Percentiles rank a stretch among this genome's conserved stretches.
Evolutionary conservation across 73 alveolate species (phyloP).

Genomic region (Paramecium tetraurelia): DNA sequence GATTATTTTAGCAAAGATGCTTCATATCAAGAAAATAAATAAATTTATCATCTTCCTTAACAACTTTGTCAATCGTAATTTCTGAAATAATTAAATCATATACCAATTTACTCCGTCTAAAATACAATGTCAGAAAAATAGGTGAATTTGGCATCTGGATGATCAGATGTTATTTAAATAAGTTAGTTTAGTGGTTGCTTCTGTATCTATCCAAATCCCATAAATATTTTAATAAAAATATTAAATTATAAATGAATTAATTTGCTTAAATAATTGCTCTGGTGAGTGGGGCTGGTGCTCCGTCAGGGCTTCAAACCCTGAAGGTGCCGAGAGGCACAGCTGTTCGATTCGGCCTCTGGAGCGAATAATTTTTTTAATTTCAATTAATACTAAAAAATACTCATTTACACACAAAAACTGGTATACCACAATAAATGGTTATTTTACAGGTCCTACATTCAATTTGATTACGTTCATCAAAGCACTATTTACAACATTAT

Average conservation of each 20-base stretch:
- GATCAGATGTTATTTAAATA: background rate
- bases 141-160: background rate
- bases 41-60: background rate
- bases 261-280: background rate
- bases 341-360: conserved; percentile 54
- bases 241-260: background rate
- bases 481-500: background rate
- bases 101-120: background rate
- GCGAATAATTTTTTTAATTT: background rate
- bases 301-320: conserved; percentile 56
- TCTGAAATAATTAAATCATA: background rate
- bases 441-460: background rate
- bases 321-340: conserved; percentile 57
- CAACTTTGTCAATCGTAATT: background rate
- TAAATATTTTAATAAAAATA: background rate
- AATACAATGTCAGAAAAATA: conserved; percentile 21
- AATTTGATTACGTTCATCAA: background rate
- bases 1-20: background rate
- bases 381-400: background rate
- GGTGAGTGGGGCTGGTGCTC: conserved; percentile 57
- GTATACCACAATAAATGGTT: background rate
- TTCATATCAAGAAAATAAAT: background rate
- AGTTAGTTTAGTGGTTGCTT: background rate
- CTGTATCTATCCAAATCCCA: background rate
- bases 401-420: background rate